phyloP scores from a whole-genome alignment of 2,329 filamentous ascomycete species.

The Fusarium torreyae region DNA sequence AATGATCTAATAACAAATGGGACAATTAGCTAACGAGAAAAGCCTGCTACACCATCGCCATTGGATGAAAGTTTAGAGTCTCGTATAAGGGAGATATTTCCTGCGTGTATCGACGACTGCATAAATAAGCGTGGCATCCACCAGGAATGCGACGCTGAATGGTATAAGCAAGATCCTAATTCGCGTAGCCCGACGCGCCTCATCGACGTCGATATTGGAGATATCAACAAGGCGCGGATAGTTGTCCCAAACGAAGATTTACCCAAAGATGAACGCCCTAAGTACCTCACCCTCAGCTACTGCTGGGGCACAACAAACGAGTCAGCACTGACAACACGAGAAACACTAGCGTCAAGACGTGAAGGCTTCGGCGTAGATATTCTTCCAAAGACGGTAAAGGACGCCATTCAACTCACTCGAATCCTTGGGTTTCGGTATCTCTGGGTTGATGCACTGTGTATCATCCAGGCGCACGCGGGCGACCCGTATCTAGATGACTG shows the following conservation, averaged over 20 bases:
- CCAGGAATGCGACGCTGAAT: constrained; percentile 6
- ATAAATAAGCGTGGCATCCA: constrained; percentile 2
- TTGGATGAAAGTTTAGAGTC: neutral
- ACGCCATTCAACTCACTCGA: constrained; percentile 9
- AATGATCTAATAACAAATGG: too few relatives aligned
- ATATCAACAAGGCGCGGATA: neutral
- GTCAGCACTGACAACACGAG: neutral
- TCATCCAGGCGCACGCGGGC: neutral
- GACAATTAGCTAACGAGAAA: neutral
- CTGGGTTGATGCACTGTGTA: constrained; percentile 21
- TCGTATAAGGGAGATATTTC: neutral
- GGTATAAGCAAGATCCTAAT: constrained; percentile 8
- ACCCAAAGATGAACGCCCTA: neutral
- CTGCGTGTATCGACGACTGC: neutral
- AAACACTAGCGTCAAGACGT: neutral
- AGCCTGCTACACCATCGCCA: neutral
- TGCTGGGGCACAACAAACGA: constrained; percentile 6
- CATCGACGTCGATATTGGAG: neutral
- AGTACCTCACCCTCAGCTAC: constrained; percentile 8
- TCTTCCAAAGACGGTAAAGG: constrained; percentile 4
- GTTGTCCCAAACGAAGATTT: neutral
- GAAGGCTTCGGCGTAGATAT: neutral
- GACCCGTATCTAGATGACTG: constrained; percentile 16
- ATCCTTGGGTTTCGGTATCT: constrained; percentile 12
- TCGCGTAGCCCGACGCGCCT: neutral